Base-by-base conservation (phyloP, 257 asterid genomes). In the Leonotis leonurus region DNA sequence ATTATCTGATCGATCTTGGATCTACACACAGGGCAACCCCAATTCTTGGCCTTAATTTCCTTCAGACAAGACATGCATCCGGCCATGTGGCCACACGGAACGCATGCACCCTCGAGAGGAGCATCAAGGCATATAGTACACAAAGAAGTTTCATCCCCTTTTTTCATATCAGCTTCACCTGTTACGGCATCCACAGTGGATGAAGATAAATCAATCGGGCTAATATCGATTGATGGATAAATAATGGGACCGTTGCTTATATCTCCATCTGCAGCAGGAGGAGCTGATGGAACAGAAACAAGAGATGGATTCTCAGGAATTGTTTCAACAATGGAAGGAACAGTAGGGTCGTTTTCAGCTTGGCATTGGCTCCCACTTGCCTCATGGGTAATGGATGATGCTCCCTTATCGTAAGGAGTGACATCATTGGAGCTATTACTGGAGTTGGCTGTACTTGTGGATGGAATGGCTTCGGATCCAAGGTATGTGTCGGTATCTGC, bases 11-110 rank as follows among this genome's bases (percentile, higher is more conserved):
- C 87, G 21, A 88, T 88, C 78, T 78, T 81, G 65, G 90, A 69
- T 24, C 98, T 95, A 57, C 98, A 90, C 0, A 90, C 88, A 0
- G 98, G 98, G 82, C 98, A 90, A 29, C 98, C 98, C 89, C 90
- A 88, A 18, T 82, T 88, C 72, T 90, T 88, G 21, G 75, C 84
- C 70, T 81, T 82, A 33, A 88, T 69, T 62, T 88, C 98, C 13
- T 65, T 84, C 79, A 90, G 72, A 72, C 98, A 90, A 3, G 84
- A 62, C 96, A 88, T 85, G 85, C 98, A 88, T 18, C 98, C 98
- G 1, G 86, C 95, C 95, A 90, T 73, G 77, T 90, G 98, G 7
- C 98, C 98, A 61, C 98, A 90, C 1, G 98, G 98, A 39, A 90
- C 53, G 55, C 98, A 90, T 66, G 95, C 98, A 39, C 96, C 98